Conservation (phyloP, 345 rosid species). For the Bruguiera parviflora region DNA sequence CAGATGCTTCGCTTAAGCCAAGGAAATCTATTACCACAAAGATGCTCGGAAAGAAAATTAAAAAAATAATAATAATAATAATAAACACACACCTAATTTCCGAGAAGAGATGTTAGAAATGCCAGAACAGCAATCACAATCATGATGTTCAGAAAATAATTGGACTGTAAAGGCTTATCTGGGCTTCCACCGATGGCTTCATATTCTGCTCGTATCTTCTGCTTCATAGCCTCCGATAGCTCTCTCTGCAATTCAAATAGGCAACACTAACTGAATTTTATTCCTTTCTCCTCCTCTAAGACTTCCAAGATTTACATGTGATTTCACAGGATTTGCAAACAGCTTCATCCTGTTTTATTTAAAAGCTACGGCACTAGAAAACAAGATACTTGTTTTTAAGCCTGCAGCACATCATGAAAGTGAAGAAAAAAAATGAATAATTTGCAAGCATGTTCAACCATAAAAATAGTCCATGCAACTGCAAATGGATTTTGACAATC, state of each 20-base stretch:
- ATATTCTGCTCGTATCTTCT: conserved; percentile 86
- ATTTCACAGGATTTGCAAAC: conserved; percentile 36
- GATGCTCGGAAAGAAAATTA: neutral
- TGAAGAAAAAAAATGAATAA: conserved; percentile 33
- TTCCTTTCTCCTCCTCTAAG: conserved; percentile 37
- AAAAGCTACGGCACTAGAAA: conserved; percentile 40
- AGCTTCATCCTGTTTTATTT: conserved; percentile 43
- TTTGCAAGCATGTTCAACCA: conserved; percentile 16
- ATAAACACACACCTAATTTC: conserved; percentile 42
- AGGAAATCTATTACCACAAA: neutral
- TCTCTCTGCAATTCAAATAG: conserved; percentile 68
- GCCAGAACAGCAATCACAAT: conserved; percentile 67
- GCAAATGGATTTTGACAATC: conserved; percentile 10
- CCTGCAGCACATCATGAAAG: conserved; percentile 54
- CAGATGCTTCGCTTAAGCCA: neutral
- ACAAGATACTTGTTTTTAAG: conserved; percentile 43
- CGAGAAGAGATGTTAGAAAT: conserved; percentile 55
- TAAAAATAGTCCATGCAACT: conserved; percentile 8
- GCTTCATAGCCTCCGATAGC: conserved; percentile 83
- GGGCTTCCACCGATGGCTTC: conserved; percentile 83
- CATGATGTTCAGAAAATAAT: conserved; percentile 82
- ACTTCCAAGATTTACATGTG: conserved; percentile 38
- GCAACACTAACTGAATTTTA: conserved; percentile 50
- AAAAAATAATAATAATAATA: no score
- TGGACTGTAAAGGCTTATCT: conserved; percentile 63